A percentile compares a stretch with the other conserved stretches of the same genome.
Evolutionary conservation across 1,139 yeast genomes (phyloP).

Genomic region (Pneumocystis murina): DNA sequence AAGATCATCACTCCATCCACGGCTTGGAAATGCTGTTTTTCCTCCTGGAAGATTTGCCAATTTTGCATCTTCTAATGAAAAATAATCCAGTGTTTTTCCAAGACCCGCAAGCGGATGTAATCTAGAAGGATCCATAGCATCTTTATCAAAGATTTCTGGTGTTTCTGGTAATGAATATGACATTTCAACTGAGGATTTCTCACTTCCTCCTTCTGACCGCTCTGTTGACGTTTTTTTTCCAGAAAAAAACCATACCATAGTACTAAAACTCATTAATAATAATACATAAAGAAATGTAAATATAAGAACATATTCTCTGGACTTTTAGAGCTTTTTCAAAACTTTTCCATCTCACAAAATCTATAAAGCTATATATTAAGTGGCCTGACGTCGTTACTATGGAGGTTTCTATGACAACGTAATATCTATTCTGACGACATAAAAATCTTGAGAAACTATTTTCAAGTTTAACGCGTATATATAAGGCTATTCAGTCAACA

Average conservation of each 20-base stretch:
- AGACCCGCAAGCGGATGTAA: conserved; percentile 92
- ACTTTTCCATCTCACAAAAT: no score
- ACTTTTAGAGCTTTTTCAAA: no score
- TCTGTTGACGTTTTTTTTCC: neutral
- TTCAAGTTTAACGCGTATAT: no score
- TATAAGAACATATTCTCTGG: no score
- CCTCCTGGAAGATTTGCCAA: conserved; percentile 66
- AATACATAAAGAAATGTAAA: no score
- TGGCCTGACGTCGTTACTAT: no score
- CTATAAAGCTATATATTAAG: no score
- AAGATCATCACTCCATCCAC: conserved; percentile 94
- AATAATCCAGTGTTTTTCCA: conserved; percentile 68
- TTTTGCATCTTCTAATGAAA: conserved; percentile 77
- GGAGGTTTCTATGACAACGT: no score
- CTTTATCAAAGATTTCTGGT: neutral
- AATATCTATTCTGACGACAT: no score
- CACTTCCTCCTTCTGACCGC: neutral
- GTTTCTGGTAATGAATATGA: neutral
- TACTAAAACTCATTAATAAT: no score
- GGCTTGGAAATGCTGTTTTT: conserved; percentile 78
- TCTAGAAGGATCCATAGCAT: conserved; percentile 39
- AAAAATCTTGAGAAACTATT: no score
- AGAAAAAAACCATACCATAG: neutral
- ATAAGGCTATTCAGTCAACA: no score
- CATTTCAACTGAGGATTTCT: neutral